Base-by-base conservation (phyloP, 371 early-diverging fungal genomes). In the Dichotomocladium elegans region DNA sequence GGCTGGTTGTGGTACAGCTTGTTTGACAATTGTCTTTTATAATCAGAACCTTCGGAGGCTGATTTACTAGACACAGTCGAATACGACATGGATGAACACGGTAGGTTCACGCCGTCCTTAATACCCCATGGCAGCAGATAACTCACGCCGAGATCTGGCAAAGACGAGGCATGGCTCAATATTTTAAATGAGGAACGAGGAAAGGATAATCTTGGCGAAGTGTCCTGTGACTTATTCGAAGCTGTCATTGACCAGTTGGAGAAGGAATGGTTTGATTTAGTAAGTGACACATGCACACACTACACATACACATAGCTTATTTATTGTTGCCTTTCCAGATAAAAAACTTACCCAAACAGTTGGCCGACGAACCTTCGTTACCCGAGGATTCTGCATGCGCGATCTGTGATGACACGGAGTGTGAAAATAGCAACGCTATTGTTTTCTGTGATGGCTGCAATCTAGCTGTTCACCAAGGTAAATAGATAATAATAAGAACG, bases 381-480 rank as follows among this genome's bases (percentile, higher is more conserved):
- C 87, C 82, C 3, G 95, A 93, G 37, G 96, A 98, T 58, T 80
- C 86, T 0, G 79, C 85, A 10, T 99, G 99, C 65, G 89, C 88
- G 1, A 88, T 99, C 8, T 99, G 99, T 73, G 92, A 92, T 53
- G 94, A 96, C 57, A 91, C 91, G 4, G 98, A 98, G 70, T 88
- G 89, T 63, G 97, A 96, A 70, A 97, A 95, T 64, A 88, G 90
- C 61, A 99, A 99, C 66, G 96, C 94, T 0, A 98, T 99, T 51
- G 98, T 99, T 2, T 99, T 96, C 63, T 99, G 99, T 74, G 99
- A 99, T 72, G 97, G 99, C 0, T 99, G 99, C 70, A 96, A 99
- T 67, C 61, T 99, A 30, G 98, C 97, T 5, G 99, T 99, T 3
- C 99, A 99, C 74, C 99, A 99, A 79, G 88, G 88, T 87, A 76